Base-by-base conservation (phyloP, 202 grass and related monocot species). In the Bolboschoenoplectus hybrid region DNA sequence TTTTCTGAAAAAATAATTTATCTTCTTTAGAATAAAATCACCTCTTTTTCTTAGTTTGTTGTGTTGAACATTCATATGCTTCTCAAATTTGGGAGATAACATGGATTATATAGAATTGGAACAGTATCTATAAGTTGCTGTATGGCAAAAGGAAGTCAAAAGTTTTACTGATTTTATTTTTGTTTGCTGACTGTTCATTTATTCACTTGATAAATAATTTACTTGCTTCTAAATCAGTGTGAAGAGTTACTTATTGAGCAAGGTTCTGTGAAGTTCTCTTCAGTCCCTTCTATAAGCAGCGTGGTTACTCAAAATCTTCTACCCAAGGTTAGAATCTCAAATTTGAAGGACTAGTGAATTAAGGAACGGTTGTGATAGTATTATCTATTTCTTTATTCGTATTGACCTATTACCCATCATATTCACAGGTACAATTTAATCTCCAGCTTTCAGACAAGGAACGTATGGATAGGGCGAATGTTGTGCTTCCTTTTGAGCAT, bases 401-500 rank as follows among this genome's bases (percentile, higher is more conserved):
- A 84, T 46, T 74, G 55, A 83, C 63, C 6, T 53, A 35, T 53
- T 47, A 80, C 65, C 79, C 71, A 32, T 85, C 81, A 43, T 6
- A 85, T 91, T 47, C 66, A 87, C 85, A 92, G 93, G 93, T 95
- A 78, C 93, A 92, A 80, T 98, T 98, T 88, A 98, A 92, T 91
- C 91, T 98, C 86, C 90, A 95, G 80, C 86, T 95, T 17, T 94
- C 96, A 81, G 96, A 95, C 74, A 95, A 98, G 65, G 91, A 98
- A 67, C 86, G 91, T 11, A 77, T 55, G 63, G 93, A 95, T 87
- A 94, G 86, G 83, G 91, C 91, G 86, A 98, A 94, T 81, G 96
- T 95, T 56, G 79, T 95, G 87, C 96, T 98, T 83, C 96, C 96
- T 85, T 98, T 92, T 75, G 93, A 95, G 84, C 96, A 98, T 87